Base-by-base conservation (phyloP, 1,284 basidiomycete genomes). In the Trametes pubescens region DNA sequence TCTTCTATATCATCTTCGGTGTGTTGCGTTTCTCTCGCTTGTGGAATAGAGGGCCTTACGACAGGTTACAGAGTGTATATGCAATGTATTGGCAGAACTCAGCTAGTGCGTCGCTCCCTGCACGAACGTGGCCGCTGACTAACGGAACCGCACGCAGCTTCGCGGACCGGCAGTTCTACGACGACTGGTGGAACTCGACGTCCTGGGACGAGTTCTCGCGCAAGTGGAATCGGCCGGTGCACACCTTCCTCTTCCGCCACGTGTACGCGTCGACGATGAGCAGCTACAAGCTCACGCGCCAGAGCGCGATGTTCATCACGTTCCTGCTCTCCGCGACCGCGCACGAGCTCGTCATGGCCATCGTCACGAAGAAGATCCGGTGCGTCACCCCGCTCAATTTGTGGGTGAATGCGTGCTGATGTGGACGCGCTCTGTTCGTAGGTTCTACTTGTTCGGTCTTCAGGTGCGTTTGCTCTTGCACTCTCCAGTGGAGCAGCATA, bases 141-240 rank as follows among this genome's bases (percentile, higher is more conserved):
- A 2, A 2, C 9, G n/a, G n/a, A n/a, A n/a, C 44, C 13, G 13
- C 65, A 4, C 29, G 8, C 66, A 92, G 92, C 74, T 99, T 99
- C 74, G 95, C 95, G 29, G 97, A 99, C 76, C 85, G 97, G 47
- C 93, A 96, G 71, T 99, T 99, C 77, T 99, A 99, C 77, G 93
- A 96, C 77, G 96, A 98, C 75, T 98, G 95, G 92, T 99, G 97
- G 97, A 99, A 99, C 79, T 94, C 94, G 1, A 95, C 92, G 0
- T 93, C 92, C 2, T 97, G 94, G 92, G 98, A 98, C 74, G 95
- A 98, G 76, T 99, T 98, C 78, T 92, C 94, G 7, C 89, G 96
- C 53, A 96, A 96, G 79, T 98, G 96, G 96, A 98, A 98, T 80
- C 94, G 93, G 71, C 86, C 89, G 10, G 91, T 96, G n/a, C 88